Percentiles rank a stretch among this genome's conserved stretches.
These are phyloP conservation scores for Hypoxylon sp. DNA, from an alignment of 2,329 filamentous ascomycete genomes.

Conservation along the genomic window DNA sequence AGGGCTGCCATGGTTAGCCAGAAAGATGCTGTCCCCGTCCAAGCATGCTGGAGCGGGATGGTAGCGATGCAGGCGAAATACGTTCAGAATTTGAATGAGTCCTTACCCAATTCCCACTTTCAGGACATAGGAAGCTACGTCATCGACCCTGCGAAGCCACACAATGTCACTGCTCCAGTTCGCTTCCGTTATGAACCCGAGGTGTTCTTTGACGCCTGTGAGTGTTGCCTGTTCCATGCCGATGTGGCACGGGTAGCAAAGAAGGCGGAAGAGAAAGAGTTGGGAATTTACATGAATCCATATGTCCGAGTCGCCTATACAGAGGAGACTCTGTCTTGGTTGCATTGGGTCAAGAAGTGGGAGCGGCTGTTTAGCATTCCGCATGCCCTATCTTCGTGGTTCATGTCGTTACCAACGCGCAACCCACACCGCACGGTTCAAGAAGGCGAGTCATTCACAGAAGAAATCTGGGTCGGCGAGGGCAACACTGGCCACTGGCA, in stretches of 20 bases:
- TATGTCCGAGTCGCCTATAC: slow-evolving; percentile 81
- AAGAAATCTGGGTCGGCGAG: slow-evolving; percentile 65
- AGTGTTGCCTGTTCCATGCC: slow-evolving; percentile 72
- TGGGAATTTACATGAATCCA: slow-evolving; percentile 80
- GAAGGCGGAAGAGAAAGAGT: slow-evolving; percentile 58
- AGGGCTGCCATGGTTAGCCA: slow-evolving; percentile 74
- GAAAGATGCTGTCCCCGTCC: slow-evolving; percentile 76
- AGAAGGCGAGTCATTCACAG: slow-evolving; percentile 68
- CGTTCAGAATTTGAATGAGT: slow-evolving; percentile 63
- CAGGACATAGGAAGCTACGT: slow-evolving; percentile 55
- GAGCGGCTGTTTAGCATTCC: slow-evolving; percentile 74
- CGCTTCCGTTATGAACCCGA: slow-evolving; percentile 72
- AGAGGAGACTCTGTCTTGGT: slow-evolving; percentile 68
- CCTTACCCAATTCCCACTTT: slow-evolving; percentile 55
- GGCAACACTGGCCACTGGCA: slow-evolving; percentile 57
- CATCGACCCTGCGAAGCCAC: slow-evolving; percentile 55
- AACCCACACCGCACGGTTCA: slow-evolving; percentile 74
- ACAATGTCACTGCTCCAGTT: slow-evolving; percentile 57
- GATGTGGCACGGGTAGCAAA: slow-evolving; percentile 61
- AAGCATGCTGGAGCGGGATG: slow-evolving; percentile 85
- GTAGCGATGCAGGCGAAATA: slow-evolving; percentile 74
- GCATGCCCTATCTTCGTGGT: slow-evolving; percentile 70
- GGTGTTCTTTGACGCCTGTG: slow-evolving; percentile 73
- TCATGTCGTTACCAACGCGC: slow-evolving; percentile 69
- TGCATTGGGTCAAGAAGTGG: slow-evolving; percentile 72